Base-by-base conservation (phyloP, 805 yeast genomes). In the Grigorovia yakushimaensis region DNA sequence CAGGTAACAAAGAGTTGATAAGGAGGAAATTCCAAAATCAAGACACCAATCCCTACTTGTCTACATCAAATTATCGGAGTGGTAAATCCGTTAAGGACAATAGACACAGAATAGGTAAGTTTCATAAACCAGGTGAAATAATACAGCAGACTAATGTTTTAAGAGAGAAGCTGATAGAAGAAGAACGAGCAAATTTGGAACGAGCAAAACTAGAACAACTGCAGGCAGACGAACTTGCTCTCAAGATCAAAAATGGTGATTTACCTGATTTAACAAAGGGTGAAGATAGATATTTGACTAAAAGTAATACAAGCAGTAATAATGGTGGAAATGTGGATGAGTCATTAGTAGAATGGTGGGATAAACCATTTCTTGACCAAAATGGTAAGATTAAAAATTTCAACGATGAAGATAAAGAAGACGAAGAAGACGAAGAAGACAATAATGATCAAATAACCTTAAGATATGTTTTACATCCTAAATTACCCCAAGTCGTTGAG, bases 341-440 rank as follows among this genome's bases (percentile, higher is more conserved):
- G 1, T 95, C 95, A 0, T 51, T 48, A 2, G 41, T 81, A 1
- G 96, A 88, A 62, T 88, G 96, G 96, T 91, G 97, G 97, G 96
- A 91, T 65, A 27, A 27, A 2, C 78, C 78, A 2, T 76, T 78
- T 43, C 54, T 84, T 2, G 69, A 68, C 23, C 62, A 64, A 2
- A 59, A 59, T 39, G 73, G 76, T 53, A 60, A 60, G 1, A 57
- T 68, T 38, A 63, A 68, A 11, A 68, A 69, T 44, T 41, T 38
- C 11, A 33, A 20, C 33, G 6, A 20, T 9, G 42, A 24, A 18
- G 15, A 24, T 22, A 27, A 21, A 7, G 40, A 52, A 48, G 17
- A 22, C 47, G 23, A 56, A 52, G 18, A 45, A 7, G 33, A 27
- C n/a, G 19, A 23, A 18, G 52, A 51, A 11, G 54, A 52, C 9